Evolutionary conservation across 2,329 filamentous ascomycete species (phyloP).

Genomic region (Hypoxylon rubiginosum): DNA sequence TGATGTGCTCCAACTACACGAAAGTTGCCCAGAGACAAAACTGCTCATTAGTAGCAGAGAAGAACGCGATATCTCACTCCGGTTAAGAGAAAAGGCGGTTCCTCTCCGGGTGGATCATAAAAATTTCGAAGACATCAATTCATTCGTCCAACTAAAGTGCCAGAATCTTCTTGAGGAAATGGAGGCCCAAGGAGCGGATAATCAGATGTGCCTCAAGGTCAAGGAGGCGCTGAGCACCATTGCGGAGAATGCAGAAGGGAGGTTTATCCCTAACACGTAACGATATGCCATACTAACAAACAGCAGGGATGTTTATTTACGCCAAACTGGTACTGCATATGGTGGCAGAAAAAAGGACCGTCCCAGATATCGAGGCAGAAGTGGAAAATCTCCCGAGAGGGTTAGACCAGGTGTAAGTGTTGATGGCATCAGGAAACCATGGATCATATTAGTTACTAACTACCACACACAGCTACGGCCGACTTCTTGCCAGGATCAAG

Average conservation of each 20-base stretch:
- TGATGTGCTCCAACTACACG: slow-evolving; percentile 9
- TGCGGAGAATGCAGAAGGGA: slow-evolving; percentile 19
- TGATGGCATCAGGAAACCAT: neutral
- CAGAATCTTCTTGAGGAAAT: slow-evolving; percentile 18
- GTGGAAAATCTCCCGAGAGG: slow-evolving; percentile 29
- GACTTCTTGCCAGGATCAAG: slow-evolving; percentile 23
- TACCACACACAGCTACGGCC: slow-evolving; percentile 19
- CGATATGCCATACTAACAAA: slow-evolving; percentile 8
- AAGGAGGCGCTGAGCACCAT: slow-evolving; percentile 12
- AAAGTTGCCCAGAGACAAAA: slow-evolving; percentile 27
- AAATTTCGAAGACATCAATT: slow-evolving; percentile 22
- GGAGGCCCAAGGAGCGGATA: slow-evolving; percentile 14
- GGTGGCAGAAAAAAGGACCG: slow-evolving; percentile 15
- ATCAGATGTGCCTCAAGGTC: slow-evolving; percentile 17
- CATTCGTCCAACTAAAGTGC: slow-evolving; percentile 21
- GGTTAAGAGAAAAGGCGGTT: slow-evolving; percentile 2
- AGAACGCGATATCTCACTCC: slow-evolving; percentile 23
- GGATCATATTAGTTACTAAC: neutral
- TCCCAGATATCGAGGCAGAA: slow-evolving; percentile 24
- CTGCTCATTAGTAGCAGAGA: slow-evolving; percentile 32
- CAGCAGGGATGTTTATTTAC: slow-evolving; percentile 34
- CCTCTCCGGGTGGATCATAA: slow-evolving; percentile 22
- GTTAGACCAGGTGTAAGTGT: slow-evolving; percentile 26
- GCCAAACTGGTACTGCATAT: slow-evolving; percentile 29
- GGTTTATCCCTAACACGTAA: neutral